Conservation (phyloP, 768 basidiomycete genomes). For the Podaxis sp. region DNA sequence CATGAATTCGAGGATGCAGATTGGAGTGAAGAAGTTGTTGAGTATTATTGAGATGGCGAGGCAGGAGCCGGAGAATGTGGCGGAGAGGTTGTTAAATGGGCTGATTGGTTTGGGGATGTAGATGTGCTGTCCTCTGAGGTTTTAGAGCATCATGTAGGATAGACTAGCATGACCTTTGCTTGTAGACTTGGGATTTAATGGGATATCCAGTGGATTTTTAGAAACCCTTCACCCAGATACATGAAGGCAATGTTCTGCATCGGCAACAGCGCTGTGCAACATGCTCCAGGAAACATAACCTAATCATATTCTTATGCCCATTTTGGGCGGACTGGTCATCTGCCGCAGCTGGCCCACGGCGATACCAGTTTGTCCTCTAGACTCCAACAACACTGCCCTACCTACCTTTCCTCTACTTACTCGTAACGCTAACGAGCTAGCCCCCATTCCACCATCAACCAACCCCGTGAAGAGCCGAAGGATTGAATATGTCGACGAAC, state of each 20-base stretch:
- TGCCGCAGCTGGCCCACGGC: neutral
- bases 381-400: neutral
- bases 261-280: neutral
- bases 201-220: neutral
- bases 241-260: neutral
- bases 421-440: neutral
- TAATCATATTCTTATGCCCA: neutral
- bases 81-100: constrained; percentile 60
- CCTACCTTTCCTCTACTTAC: neutral
- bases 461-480: neutral
- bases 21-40: constrained; percentile 93
- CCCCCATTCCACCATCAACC: neutral
- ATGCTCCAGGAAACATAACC: neutral
- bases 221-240: neutral
- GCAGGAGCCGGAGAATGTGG: constrained; percentile 86
- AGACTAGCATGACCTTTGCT: neutral
- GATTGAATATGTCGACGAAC: constrained; percentile 17
- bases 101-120: constrained; percentile 51
- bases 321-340: neutral
- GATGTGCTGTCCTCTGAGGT: neutral
- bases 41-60: constrained; percentile 94
- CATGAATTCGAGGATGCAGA: constrained; percentile 49
- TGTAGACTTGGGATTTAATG: neutral
- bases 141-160: constrained; percentile 3
- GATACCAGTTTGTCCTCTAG: neutral